Conservation (phyloP, 495 filamentous ascomycete genomes). For the Tuber borchii region DNA sequence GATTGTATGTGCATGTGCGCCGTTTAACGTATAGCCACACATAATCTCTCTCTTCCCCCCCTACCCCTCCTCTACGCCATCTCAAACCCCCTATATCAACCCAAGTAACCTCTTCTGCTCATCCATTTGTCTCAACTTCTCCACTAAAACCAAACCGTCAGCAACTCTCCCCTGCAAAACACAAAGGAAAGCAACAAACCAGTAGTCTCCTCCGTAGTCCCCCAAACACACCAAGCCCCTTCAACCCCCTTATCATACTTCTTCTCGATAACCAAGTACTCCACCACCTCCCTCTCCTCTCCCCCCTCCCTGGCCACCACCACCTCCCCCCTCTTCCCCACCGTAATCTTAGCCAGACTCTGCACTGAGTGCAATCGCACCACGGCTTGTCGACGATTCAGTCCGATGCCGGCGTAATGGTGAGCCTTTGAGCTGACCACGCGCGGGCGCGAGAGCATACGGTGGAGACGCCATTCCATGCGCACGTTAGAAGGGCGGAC, state of each 20-base stretch:
- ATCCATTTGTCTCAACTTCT: constrained; percentile 6
- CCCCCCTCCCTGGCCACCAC: constrained; percentile 47
- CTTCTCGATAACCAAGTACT: constrained; percentile 75
- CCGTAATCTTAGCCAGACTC: constrained; percentile 47
- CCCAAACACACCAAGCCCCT: constrained; percentile 69
- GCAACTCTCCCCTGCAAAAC: not conserved
- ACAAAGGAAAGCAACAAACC: constrained; percentile 32
- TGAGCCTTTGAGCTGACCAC: constrained; percentile 52
- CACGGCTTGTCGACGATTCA: constrained; percentile 61
- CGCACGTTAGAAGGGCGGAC: constrained; percentile 48
- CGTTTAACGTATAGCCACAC: not conserved
- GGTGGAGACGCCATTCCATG: constrained; percentile 61
- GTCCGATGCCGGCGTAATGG: constrained; percentile 41
- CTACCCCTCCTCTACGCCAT: not conserved
- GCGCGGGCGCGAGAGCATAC: constrained; percentile 55
- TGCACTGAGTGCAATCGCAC: constrained; percentile 66
- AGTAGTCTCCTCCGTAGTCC: constrained; percentile 57
- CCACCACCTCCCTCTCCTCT: constrained; percentile 58
- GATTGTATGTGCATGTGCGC: not conserved
- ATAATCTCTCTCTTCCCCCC: not conserved
- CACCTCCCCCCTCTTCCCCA: constrained; percentile 21
- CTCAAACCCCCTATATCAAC: not conserved
- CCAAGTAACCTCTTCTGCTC: constrained; percentile 8
- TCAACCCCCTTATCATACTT: constrained; percentile 50
- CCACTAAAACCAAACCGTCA: constrained; percentile 20